Base-by-base conservation (phyloP, 2,329 filamentous ascomycete species). In the Leptosphaerulina australis region DNA sequence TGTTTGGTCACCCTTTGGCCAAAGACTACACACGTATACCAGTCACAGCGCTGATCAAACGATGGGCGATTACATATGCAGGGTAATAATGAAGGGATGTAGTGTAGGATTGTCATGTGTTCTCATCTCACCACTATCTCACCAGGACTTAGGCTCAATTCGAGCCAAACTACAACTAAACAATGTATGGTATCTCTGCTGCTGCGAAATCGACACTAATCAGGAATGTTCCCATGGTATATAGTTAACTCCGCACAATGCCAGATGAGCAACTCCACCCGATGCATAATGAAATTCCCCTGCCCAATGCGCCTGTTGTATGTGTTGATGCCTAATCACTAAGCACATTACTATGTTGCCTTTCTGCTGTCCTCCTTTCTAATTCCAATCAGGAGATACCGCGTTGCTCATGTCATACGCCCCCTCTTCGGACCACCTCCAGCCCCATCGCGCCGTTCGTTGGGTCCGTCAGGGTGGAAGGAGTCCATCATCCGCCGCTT, bases 401-500 rank as follows among this genome's bases (percentile, higher is more conserved):
- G n/a, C n/a, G n/a, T n/a, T 5, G 21, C 24, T 58, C 56, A 74
- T 34, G 67, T 65, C 63, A 70, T 72, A 18, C 71, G 68, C 18
- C 73, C 70, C 30, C 71, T 60, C 64, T 75, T 76, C 0, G 67
- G 59, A n/a, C 71, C 72, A 3, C 71, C 72, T 1, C 65, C 70
- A 11, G 60, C 56, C 11, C 60, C 64, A 47, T 90, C 87, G 65
- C 87, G 87, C 33, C 82, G 60, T 39, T 73, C 82, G 51, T 82
- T 78, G 40, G 88, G 70, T 56, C 83, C 84, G 44, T 84, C 83
- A 6, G 88, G 76, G 64, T 90, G 88, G 66, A 91, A 91, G 44
- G 91, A 85, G 64, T 92, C 88, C 63, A 89, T 82, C 60, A 90
- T 81, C 62, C 88, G 83, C 31, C 88, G 81, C 71, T 93, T 93